These are phyloP conservation scores for Candida chilensis DNA, from an alignment of 805 yeast species.

Conservation along the genomic window DNA sequence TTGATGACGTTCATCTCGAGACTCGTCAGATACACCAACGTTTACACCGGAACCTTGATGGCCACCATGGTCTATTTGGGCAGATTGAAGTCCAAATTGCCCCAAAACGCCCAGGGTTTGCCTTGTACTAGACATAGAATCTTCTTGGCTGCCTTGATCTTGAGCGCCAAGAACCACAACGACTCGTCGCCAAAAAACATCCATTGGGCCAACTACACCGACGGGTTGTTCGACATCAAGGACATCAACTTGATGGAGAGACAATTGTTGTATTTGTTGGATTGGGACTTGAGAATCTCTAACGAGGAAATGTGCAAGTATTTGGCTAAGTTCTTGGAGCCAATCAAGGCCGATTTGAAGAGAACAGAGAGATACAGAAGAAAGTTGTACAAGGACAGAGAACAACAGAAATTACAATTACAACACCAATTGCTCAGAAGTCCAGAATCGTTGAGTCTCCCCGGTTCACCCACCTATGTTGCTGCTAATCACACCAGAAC, in stretches of 20 bases:
- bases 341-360: conserved; percentile 33
- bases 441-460: too few relatives aligned
- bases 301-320: conserved; percentile 31
- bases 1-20: conserved; percentile 66
- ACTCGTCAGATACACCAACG: conserved; percentile 66
- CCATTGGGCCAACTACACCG: conserved; percentile 93
- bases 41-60: conserved; percentile 73
- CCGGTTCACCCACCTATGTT: too few relatives aligned
- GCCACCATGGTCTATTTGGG: conserved; percentile 63
- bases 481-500: too few relatives aligned
- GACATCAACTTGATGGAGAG: conserved; percentile 91
- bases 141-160: conserved; percentile 62
- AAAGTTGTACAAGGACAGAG: conserved; percentile 15
- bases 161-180: conserved; percentile 71
- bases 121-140: conserved; percentile 78
- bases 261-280: conserved; percentile 71
- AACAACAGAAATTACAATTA: conserved; percentile 6
- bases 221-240: conserved; percentile 64
- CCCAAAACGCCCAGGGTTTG: conserved; percentile 64
- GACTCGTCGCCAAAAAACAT: conserved; percentile 93
- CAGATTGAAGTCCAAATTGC: conserved; percentile 50
- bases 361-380: conserved; percentile 21
- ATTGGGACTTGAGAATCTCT: conserved; percentile 67
- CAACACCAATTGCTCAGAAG: too few relatives aligned
- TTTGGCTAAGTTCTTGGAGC: conserved; percentile 38